A percentile compares a stretch with the other conserved stretches of the same genome.
Conservation (phyloP, 2,329 filamentous ascomycete genomes). For the Apiospora aurea region DNA sequence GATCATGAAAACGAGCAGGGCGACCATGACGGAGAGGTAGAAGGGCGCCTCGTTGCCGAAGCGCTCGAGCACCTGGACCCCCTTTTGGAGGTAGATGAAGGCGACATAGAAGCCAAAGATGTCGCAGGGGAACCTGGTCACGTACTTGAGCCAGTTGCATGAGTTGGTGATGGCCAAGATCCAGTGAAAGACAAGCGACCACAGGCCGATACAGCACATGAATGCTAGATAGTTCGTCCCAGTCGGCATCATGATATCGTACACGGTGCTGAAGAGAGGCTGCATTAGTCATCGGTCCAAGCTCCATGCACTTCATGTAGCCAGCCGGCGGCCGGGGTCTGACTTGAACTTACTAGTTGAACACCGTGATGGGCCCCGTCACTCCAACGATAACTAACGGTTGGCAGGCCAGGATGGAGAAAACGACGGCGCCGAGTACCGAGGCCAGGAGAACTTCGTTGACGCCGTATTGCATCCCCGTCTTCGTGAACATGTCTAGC, state of each 20-base stretch:
- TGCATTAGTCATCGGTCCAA: background rate
- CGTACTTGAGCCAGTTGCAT: constrained; percentile 87
- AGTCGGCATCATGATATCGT: constrained; percentile 81
- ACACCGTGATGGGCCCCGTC: constrained; percentile 89
- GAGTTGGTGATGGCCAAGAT: constrained; percentile 83
- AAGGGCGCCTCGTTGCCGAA: constrained; percentile 73
- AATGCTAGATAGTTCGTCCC: constrained; percentile 86
- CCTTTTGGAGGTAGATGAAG: constrained; percentile 91
- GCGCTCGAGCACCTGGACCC: constrained; percentile 81
- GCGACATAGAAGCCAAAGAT: constrained; percentile 95
- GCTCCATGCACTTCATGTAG: background rate
- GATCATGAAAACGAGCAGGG: constrained; percentile 78
- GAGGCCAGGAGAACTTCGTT: constrained; percentile 91
- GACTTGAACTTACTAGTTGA: constrained; percentile 72
- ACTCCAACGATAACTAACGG: constrained; percentile 91
- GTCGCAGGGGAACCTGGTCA: constrained; percentile 90
- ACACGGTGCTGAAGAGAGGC: constrained; percentile 68
- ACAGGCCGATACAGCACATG: constrained; percentile 92
- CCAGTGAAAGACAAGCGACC: constrained; percentile 87
- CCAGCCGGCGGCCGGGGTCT: background rate
- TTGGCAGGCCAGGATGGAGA: constrained; percentile 80
- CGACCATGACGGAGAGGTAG: constrained; percentile 80
- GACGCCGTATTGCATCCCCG: constrained; percentile 82
- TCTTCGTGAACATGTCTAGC: constrained; percentile 92
- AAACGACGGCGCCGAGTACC: constrained; percentile 82